Percentiles rank a stretch among this genome's conserved stretches.
These are phyloP conservation scores for Prunus yedoensis DNA, from an alignment of 331 rosid species.

Conservation along the genomic window DNA sequence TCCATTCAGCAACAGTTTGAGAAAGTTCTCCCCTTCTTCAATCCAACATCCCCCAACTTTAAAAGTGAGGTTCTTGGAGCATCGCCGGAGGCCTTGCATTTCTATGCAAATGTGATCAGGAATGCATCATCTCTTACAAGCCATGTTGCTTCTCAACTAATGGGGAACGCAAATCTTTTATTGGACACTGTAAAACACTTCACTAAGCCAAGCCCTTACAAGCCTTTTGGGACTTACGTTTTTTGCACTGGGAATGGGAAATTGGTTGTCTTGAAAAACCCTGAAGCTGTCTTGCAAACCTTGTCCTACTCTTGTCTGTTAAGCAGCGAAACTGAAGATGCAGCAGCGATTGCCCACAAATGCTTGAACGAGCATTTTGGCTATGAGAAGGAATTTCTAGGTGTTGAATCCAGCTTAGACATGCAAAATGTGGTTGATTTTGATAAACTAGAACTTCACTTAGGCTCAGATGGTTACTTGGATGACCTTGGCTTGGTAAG, in stretches of 20 bases:
- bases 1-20: slow-evolving; percentile 26
- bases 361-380: slow-evolving; percentile 47
- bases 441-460: slow-evolving; percentile 41
- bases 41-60: neutral
- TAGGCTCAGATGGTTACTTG: slow-evolving; percentile 36
- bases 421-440: slow-evolving; percentile 32
- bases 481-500: slow-evolving; percentile 72
- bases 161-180: slow-evolving; percentile 58
- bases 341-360: slow-evolving; percentile 19
- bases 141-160: slow-evolving; percentile 57
- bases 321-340: slow-evolving; percentile 23
- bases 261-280: slow-evolving; percentile 35
- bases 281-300: slow-evolving; percentile 57
- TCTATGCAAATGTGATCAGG: slow-evolving; percentile 52
- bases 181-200: slow-evolving; percentile 50
- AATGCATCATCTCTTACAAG: slow-evolving; percentile 50
- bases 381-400: slow-evolving; percentile 33
- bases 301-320: slow-evolving; percentile 52
- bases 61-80: neutral
- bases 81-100: neutral
- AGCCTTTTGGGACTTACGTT: slow-evolving; percentile 68
- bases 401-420: slow-evolving; percentile 19
- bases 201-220: slow-evolving; percentile 58
- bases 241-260: slow-evolving; percentile 48
- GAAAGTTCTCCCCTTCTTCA: slow-evolving; percentile 34